phyloP scores from a whole-genome alignment of 352 stramenopile species.

The Globisporangium parvum region DNA sequence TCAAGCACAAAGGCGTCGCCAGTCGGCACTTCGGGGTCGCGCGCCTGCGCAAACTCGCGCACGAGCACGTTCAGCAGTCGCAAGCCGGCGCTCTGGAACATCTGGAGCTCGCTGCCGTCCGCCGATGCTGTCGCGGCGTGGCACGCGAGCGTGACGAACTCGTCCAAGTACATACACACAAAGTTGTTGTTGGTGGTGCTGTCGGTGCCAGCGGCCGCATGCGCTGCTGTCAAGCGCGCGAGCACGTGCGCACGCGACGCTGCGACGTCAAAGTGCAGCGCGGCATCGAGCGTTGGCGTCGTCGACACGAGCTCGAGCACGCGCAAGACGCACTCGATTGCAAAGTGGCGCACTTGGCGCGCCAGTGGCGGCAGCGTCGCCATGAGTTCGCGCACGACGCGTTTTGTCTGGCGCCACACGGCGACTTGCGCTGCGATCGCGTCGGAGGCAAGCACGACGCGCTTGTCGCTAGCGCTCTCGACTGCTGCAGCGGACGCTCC shows the following conservation, averaged over 20 bases:
- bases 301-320: constrained; percentile 59
- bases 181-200: constrained; percentile 43
- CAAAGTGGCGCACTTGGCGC: constrained; percentile 72
- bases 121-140: constrained; percentile 66
- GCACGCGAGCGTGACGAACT: constrained; percentile 82
- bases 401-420: constrained; percentile 71
- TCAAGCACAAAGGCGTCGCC: constrained; percentile 60
- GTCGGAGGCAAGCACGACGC: constrained; percentile 26
- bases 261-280: constrained; percentile 69
- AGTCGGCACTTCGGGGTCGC: constrained; percentile 61
- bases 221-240: constrained; percentile 18
- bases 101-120: constrained; percentile 66
- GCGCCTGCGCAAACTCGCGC: constrained; percentile 41
- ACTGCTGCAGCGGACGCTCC: neutral
- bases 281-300: constrained; percentile 12
- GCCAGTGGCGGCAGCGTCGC: constrained; percentile 57
- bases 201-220: neutral
- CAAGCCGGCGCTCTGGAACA: constrained; percentile 71
- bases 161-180: constrained; percentile 83
- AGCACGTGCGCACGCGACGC: constrained; percentile 40
- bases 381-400: constrained; percentile 52
- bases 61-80: constrained; percentile 63
- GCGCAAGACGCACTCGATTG: constrained; percentile 67
- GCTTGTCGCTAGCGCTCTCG: constrained; percentile 16
- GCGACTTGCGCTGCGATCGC: constrained; percentile 51